A percentile compares a stretch with the other conserved stretches of the same genome.
phyloP scores from a whole-genome alignment of 2,329 filamentous ascomycete species.

The Torrubiellomyces zombiae region DNA sequence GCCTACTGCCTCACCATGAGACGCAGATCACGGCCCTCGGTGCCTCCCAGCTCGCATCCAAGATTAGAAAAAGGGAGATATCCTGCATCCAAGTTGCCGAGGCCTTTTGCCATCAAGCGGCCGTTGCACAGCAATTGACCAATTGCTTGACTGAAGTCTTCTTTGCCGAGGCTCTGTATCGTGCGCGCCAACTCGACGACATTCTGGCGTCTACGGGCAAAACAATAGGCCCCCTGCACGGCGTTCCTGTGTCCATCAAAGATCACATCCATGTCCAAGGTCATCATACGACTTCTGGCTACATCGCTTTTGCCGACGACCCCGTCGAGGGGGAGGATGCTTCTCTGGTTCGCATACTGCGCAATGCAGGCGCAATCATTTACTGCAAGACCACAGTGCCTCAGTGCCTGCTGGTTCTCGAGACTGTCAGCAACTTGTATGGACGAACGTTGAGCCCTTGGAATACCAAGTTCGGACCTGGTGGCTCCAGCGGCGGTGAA shows the following conservation, averaged over 20 bases:
- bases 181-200: conserved; percentile 27
- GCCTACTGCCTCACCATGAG: conserved; percentile 7
- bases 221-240: conserved; percentile 34
- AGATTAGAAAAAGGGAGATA: conserved; percentile 6
- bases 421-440: conserved; percentile 46
- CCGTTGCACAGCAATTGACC: conserved; percentile 14
- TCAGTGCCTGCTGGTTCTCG: conserved; percentile 36
- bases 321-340: conserved; percentile 3
- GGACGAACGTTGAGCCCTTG: conserved; percentile 47
- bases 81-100: conserved; percentile 10
- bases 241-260: conserved; percentile 31
- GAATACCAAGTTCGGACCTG: conserved; percentile 41
- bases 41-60: conserved; percentile 5
- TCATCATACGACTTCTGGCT: conserved; percentile 2
- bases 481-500: conserved; percentile 47
- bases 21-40: conserved; percentile 8
- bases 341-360: conserved; percentile 2
- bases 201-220: conserved; percentile 3
- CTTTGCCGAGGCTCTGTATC: conserved; percentile 27
- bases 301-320: conserved; percentile 17
- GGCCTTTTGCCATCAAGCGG: conserved; percentile 12
- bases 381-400: conserved; percentile 56
- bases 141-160: conserved; percentile 31
- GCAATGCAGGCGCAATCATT: conserved; percentile 14
- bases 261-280: conserved; percentile 5